Base-by-base conservation (phyloP, 2,329 filamentous ascomycete genomes). In the Periconia sp. region DNA sequence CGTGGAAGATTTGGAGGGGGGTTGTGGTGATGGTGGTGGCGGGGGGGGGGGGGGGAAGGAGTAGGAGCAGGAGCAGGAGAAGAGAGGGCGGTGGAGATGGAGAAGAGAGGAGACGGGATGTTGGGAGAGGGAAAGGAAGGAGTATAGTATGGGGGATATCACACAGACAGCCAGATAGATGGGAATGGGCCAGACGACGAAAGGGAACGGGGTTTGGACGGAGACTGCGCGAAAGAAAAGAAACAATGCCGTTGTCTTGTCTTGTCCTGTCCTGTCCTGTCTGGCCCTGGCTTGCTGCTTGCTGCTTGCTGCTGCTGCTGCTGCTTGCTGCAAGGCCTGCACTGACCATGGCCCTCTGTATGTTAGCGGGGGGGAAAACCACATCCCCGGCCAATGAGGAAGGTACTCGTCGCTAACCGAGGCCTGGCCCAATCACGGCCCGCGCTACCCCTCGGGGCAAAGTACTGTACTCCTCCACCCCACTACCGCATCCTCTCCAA, bases 1-100 rank as follows among this genome's bases (percentile, higher is more conserved):
- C 44, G 47, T 42, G 49, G 41, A 45, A 50, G n/a, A 41, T 35
- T 41, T 37, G 37, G 17, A 9, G 37, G 20, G 20, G 15, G 40
- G 52, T 45, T 47, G 48, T 23, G 48, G 48, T 41, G 49, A n/a
- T n/a, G 46, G 54, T 41, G 30, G 50, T 8, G 47, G 53, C 49
- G 53, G 49, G 49, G 43, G 44, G 44, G 7, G 31, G 11, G 20
- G 6, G 27, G 17, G 19, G 40, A 47, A 45, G 42, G n/a, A 30
- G 13, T 43, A 13, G 14, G 42, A 35, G 30, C 15, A 9, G 37
- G 23, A 37, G 42, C 37, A 41, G 20, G 50, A 17, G 40, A 27
- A 23, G 23, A 37, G 11, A 11, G 30, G 46, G 54, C 40, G 56
- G 49, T 37, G 53, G 40, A 43, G 35, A 44, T 11, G 48, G 45